Evolutionary conservation across 768 basidiomycete genomes (phyloP).

Genomic region (Xerocomus brunneocitrinus): DNA sequence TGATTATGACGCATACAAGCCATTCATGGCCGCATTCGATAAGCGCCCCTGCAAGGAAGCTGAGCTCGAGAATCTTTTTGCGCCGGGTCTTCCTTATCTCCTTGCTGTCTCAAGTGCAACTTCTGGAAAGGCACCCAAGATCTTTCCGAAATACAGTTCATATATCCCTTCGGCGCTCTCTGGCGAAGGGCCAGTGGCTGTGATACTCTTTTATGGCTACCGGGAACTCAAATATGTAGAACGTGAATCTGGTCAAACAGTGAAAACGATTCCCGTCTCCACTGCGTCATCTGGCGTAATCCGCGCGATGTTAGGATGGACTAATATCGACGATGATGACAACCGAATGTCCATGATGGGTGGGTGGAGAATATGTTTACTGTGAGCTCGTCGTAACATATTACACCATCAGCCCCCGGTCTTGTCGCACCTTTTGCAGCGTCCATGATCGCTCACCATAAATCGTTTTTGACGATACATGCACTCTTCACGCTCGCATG

Average conservation of each 20-base stretch:
- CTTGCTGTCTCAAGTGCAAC: conserved; percentile 7
- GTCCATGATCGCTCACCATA: not conserved
- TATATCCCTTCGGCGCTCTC: not conserved
- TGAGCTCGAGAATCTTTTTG: conserved; percentile 8
- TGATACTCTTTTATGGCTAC: not conserved
- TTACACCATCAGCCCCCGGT: not conserved
- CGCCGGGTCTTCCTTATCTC: conserved; percentile 8
- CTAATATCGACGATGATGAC: not conserved
- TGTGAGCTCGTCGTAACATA: not conserved
- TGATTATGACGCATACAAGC: conserved; percentile 8
- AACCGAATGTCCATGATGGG: not conserved
- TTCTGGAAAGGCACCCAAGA: conserved; percentile 3
- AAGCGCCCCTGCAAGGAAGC: conserved; percentile 5
- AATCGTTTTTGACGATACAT: conserved; percentile 7
- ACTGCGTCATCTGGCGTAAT: not conserved
- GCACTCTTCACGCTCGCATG: conserved; percentile 6
- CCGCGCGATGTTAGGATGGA: conserved; percentile 1
- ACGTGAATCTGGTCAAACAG: not conserved
- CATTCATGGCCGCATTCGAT: conserved; percentile 4
- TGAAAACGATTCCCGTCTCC: not conserved
- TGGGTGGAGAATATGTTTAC: not conserved
- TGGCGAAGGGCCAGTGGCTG: not conserved
- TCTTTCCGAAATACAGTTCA: conserved; percentile 2
- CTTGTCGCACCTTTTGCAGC: conserved; percentile 1
- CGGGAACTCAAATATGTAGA: not conserved